Percentiles rank a stretch among this genome's conserved stretches.
phyloP scores from a whole-genome alignment of 208 protist species.

The Trypanosoma theileri region DNA sequence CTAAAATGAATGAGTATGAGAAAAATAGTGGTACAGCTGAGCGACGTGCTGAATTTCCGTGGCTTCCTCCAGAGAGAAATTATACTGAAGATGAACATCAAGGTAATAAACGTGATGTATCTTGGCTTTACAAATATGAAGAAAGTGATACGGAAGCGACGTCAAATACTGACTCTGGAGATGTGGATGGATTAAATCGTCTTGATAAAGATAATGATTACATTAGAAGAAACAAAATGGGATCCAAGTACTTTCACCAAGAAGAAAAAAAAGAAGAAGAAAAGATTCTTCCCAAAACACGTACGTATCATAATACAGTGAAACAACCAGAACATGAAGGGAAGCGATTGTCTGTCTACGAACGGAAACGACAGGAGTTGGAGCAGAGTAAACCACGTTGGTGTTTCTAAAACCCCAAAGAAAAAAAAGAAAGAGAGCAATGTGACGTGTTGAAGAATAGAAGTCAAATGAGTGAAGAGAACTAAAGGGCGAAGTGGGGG shows the following conservation, averaged over 20 bases:
- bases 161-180: constrained; percentile 19
- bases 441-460: not conserved
- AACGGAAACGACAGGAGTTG: constrained; percentile 29
- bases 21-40: not conserved
- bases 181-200: not conserved
- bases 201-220: not conserved
- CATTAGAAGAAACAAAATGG: not conserved
- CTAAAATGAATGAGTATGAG: constrained; percentile 1
- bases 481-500: not conserved
- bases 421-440: constrained; percentile 2
- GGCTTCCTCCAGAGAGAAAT: constrained; percentile 10
- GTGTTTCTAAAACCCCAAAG: constrained; percentile 28
- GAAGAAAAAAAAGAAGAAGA: not conserved
- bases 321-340: not conserved
- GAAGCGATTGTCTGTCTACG: constrained; percentile 29
- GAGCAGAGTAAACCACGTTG: constrained; percentile 33
- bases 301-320: not conserved
- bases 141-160: constrained; percentile 24
- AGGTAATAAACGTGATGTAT: constrained; percentile 1
- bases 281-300: not conserved
- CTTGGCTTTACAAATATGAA: constrained; percentile 27
- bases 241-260: not conserved
- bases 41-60: constrained; percentile 3
- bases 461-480: not conserved
- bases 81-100: not conserved